Evolutionary conservation across 805 yeast species (phyloP), one percentile per base, ranked within the genome.

Genomic region (Komagataella ulmi): DNA sequence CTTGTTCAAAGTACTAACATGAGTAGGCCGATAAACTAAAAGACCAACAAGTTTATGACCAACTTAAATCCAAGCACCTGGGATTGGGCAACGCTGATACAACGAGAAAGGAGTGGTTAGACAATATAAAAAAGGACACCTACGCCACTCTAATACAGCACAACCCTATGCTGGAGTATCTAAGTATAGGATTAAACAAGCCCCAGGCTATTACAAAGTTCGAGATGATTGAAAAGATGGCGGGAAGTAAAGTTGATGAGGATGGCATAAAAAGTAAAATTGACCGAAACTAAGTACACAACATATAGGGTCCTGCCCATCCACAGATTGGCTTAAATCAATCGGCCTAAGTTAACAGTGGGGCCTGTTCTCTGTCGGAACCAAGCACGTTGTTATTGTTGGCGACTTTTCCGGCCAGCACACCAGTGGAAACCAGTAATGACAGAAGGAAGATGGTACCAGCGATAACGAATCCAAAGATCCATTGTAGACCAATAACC

Each of bases 71-170:
- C 46, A 79, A 83, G 59, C 80, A 85, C 60, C 69, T 83, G 19
- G 96, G 95, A 1, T 64, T 90, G 1, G 97, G 97, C 0, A 74
- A 80, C 59, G 74, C 89, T 7, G 81, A 80, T 51, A 88, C 95
- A 0, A 71, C 83, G 0, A 70, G 82, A 50, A 71, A 72, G 14
- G 91, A 86, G 62, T 90, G 91, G 79, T 59, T 82, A 54, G 65
- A 75, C 5, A 86, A 85, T 58, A 70, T 83, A 1, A 80, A 79
- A 52, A 67, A 86, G 54, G 95, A 86, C 58, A 77, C 88, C 1
- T 76, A 77, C 53, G 74, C 85, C 0, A 73, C 83, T 18, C 64
- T 83, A 48, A 72, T 76, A n/a, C 80, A 81, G 23, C 88, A 83
- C 59, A 75, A 76, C 17, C 69, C 75, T 10, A 52, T 80, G 50